Conservation (phyloP, 805 yeast genomes). For the Lachancea cidri region DNA sequence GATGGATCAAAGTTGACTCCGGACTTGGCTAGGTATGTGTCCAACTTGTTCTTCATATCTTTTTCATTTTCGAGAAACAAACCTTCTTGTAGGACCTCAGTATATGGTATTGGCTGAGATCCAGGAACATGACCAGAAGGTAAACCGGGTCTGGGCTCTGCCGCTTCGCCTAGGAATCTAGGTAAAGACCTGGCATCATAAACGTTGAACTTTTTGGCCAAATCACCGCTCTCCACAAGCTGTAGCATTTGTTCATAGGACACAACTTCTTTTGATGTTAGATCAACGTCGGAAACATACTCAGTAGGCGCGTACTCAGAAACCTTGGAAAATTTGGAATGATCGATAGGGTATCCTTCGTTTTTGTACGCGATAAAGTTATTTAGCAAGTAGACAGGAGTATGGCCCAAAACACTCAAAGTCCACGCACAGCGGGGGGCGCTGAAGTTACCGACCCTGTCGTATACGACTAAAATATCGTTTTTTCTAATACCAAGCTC, state of each 20-base stretch:
- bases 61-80: constrained; percentile 39
- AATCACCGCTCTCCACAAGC: constrained; percentile 46
- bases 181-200: constrained; percentile 79
- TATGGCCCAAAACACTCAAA: constrained; percentile 72
- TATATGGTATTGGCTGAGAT: constrained; percentile 70
- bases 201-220: constrained; percentile 45
- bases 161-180: constrained; percentile 71
- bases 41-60: constrained; percentile 38
- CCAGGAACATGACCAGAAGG: constrained; percentile 89
- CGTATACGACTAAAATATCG: constrained; percentile 76
- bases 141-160: constrained; percentile 87
- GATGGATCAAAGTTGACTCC: constrained; percentile 33
- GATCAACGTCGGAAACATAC: constrained; percentile 35
- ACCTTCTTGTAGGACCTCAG: constrained; percentile 49
- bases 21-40: constrained; percentile 41
- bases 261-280: constrained; percentile 47
- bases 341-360: constrained; percentile 43
- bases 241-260: constrained; percentile 60
- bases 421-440: constrained; percentile 94
- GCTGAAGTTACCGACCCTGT: constrained; percentile 77
- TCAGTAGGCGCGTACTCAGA: constrained; percentile 21
- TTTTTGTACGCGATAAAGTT: constrained; percentile 52
- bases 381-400: constrained; percentile 62
- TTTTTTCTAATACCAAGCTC: constrained; percentile 49
- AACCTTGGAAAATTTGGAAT: constrained; percentile 15